Evolutionary conservation across 2,329 filamentous ascomycete genomes (phyloP), one percentile per base, ranked within the genome.

Genomic region (Arthrinium puccinioides): DNA sequence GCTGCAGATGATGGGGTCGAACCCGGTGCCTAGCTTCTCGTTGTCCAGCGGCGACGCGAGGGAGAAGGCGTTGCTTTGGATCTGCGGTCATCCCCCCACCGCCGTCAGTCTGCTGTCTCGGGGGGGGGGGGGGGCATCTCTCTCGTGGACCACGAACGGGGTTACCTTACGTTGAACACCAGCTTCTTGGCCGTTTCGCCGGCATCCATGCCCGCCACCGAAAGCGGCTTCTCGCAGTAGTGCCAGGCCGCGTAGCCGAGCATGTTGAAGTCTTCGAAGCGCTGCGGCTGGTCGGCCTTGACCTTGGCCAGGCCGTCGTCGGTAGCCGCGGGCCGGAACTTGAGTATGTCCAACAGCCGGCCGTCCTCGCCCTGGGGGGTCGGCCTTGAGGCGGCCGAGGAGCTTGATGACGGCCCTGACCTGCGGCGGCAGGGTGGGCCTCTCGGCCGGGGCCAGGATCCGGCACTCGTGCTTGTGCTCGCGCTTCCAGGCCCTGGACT

Each of bases 391-490:
- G 15, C 51, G 48, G 16, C 49, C 46, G 7, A 55, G 39, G 23
- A 53, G 44, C 41, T 55, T 55, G 37, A 53, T 41, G 15, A 39
- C 44, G 19, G 44, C 50, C 21, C 50, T 47, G 10, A 54, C 48
- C 4, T 36, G 38, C 11, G 41, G 28, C n/a, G 49, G 44, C 20
- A 54, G 38, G 33, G 44, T 38, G 7, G 47, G 46, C 9, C 40
- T 36, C 6, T 42, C 44, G 13, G 46, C 38, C 9, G 28, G 57
- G 31, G 52, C 49, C 19, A 54, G 33, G 30, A 47, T 33, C 29
- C 48, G 47, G 45, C 52, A 55, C 36, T 55, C 52, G 34, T 51
- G 34, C 43, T 53, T 54, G 41, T 55, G 52, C 37, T 54, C 52
- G 21, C 43, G 41, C 32, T 55, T 54, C 52, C 52, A 55, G 18